Conservation (phyloP, 495 filamentous ascomycete species). For the Penicillium soppii region DNA sequence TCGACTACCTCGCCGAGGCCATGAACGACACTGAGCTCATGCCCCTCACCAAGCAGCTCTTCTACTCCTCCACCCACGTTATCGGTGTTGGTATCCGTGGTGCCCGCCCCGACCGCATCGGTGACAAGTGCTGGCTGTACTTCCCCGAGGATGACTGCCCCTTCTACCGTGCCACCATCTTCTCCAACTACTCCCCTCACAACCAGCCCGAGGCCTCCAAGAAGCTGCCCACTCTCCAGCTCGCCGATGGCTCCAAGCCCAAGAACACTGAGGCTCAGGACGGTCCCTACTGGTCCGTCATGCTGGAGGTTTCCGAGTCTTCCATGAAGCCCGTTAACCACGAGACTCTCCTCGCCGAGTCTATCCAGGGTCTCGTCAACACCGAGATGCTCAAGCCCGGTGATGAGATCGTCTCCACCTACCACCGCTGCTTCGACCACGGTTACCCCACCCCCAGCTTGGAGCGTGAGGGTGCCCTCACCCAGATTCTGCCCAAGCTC, state of each 20-base stretch:
- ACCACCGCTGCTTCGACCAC: conserved; percentile 98
- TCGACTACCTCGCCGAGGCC: conserved; percentile 82
- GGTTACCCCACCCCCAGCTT: conserved; percentile 95
- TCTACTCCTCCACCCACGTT: conserved; percentile 96
- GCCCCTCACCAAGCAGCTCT: conserved; percentile 83
- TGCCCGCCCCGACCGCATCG: conserved; percentile 88
- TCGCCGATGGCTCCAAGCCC: conserved; percentile 81
- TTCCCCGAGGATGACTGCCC: conserved; percentile 99
- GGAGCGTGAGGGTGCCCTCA: conserved; percentile 93
- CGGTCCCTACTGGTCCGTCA: conserved; percentile 99
- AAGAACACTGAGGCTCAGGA: conserved; percentile 63
- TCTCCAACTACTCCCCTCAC: conserved; percentile 99
- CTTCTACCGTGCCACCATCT: conserved; percentile 99
- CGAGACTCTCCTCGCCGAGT: conserved; percentile 78
- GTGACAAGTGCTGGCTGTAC: conserved; percentile 99
- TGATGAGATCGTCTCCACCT: conserved; percentile 97
- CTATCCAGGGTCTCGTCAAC: conserved; percentile 95
- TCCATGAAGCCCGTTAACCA: conserved; percentile 90
- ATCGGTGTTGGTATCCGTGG: conserved; percentile 95
- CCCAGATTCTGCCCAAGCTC: conserved; percentile 87
- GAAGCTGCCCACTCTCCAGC: conserved; percentile 83
- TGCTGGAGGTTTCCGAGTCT: conserved; percentile 98
- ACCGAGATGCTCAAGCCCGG: conserved; percentile 87
- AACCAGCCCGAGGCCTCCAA: conserved; percentile 84
- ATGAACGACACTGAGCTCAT: conserved; percentile 86